phyloP scores from a whole-genome alignment of 305 asterid species.

The Salvia sclarea region DNA sequence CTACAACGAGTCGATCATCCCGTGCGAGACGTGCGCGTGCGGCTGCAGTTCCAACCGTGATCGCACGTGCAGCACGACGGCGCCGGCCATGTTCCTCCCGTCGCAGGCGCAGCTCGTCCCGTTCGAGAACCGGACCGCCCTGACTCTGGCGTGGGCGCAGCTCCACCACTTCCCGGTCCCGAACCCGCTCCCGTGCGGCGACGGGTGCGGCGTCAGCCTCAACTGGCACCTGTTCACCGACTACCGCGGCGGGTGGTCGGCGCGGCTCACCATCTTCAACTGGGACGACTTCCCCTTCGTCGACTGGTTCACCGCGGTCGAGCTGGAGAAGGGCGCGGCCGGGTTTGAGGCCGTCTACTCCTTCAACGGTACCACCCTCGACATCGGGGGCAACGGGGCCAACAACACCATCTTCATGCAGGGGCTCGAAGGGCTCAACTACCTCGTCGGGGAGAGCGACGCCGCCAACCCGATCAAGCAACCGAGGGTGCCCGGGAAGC shows the following conservation, averaged over 20 bases:
- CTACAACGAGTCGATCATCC: conserved; percentile 89
- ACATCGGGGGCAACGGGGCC: conserved; percentile 30
- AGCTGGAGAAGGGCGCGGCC: conserved; percentile 51
- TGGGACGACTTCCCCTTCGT: conserved; percentile 69
- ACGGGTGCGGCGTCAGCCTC: conserved; percentile 85
- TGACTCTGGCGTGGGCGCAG: conserved; percentile 77
- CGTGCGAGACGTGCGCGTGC: conserved; percentile 88
- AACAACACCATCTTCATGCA: conserved; percentile 85
- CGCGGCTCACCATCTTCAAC: conserved; percentile 80
- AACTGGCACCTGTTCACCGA: conserved; percentile 92
- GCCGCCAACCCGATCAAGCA: conserved; percentile 55
- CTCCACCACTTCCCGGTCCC: conserved; percentile 67
- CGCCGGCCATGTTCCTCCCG: conserved; percentile 78
- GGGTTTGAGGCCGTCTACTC: conserved; percentile 83
- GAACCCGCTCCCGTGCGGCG: conserved; percentile 76
- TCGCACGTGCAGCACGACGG: conserved; percentile 51
- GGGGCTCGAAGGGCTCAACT: conserved; percentile 74
- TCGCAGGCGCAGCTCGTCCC: conserved; percentile 82
- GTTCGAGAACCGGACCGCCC: conserved; percentile 60
- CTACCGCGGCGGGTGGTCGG: conserved; percentile 87
- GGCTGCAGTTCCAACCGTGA: conserved; percentile 57
- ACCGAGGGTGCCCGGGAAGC: conserved; percentile 79
- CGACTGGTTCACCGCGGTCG: conserved; percentile 86
- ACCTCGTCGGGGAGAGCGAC: conserved; percentile 68
- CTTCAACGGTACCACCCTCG: conserved; percentile 63